phyloP scores from a whole-genome alignment of 331 rosid genomes.

The Dryas integrifolia region DNA sequence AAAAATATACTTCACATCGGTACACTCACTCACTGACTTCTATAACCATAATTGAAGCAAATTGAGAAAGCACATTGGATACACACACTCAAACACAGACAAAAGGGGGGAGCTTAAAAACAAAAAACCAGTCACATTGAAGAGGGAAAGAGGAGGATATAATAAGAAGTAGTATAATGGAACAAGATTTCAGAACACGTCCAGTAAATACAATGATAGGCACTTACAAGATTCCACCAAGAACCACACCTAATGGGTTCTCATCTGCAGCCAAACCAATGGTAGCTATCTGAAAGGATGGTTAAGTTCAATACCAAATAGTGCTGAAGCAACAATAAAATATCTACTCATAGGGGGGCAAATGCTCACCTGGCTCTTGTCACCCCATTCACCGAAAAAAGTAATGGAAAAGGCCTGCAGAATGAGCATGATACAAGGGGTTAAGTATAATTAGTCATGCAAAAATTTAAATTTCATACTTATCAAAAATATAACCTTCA shows the following conservation, averaged over 20 bases:
- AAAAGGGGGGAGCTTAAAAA: neutral
- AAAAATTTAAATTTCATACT: slow-evolving; percentile 15
- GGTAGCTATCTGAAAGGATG: slow-evolving; percentile 73
- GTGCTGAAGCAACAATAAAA: slow-evolving; percentile 18
- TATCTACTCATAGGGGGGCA: neutral
- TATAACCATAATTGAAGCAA: too few species aligned
- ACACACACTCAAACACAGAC: too few species aligned
- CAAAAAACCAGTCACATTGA: neutral
- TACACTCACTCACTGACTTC: too few species aligned
- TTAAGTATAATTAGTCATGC: slow-evolving; percentile 19
- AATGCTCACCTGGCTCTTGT: slow-evolving; percentile 87
- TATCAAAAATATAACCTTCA: slow-evolving; percentile 53
- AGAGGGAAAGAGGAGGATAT: neutral
- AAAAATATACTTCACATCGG: too few species aligned
- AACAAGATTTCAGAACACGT: neutral
- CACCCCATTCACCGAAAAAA: slow-evolving; percentile 98
- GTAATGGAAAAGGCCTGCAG: slow-evolving; percentile 91
- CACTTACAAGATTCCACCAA: slow-evolving; percentile 90
- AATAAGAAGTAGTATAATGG: neutral
- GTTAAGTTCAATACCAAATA: slow-evolving; percentile 21
- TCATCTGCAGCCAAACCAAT: slow-evolving; percentile 98
- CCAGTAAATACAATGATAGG: slow-evolving; percentile 1
- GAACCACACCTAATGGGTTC: slow-evolving; percentile 88
- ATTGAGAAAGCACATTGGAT: too few species aligned
- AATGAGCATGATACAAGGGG: slow-evolving; percentile 25